These are phyloP conservation scores for Citrullus mucosospermus DNA, from an alignment of 306 rosid species.

Conservation along the genomic window DNA sequence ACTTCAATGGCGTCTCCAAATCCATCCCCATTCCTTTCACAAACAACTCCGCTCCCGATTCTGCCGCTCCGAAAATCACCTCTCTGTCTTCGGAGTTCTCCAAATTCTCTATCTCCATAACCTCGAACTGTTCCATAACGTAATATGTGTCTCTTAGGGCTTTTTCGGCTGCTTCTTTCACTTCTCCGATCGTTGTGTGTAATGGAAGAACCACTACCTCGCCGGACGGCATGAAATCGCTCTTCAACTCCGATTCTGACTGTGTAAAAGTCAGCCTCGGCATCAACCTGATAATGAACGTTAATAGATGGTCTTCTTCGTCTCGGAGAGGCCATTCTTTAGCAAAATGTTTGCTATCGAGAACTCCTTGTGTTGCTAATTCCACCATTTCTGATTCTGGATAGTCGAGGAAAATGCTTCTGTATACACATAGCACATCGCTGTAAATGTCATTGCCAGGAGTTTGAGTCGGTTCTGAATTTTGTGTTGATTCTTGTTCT, in stretches of 20 bases:
- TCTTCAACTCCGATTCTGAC: constrained; percentile 17
- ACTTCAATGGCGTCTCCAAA: constrained; percentile 31
- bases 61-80: constrained; percentile 43
- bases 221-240: constrained; percentile 30
- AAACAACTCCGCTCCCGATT: constrained; percentile 49
- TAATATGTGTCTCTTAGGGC: constrained; percentile 76
- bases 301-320: constrained; percentile 49
- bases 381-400: constrained; percentile 49
- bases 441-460: constrained; percentile 56
- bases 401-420: constrained; percentile 47
- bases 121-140: constrained; percentile 39
- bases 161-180: constrained; percentile 51
- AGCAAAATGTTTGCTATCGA: constrained; percentile 63
- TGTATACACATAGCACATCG: constrained; percentile 54
- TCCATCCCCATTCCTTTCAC: constrained; percentile 47
- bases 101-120: constrained; percentile 43
- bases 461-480: constrained; percentile 13
- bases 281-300: constrained; percentile 42
- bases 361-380: constrained; percentile 44
- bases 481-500: constrained; percentile 8
- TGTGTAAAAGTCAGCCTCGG: constrained; percentile 26
- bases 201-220: constrained; percentile 58
- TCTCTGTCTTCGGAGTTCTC: constrained; percentile 36
- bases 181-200: constrained; percentile 61
- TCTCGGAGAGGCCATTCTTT: constrained; percentile 54